Base-by-base conservation (phyloP, 352 stramenopile species). In the Globisporangium acanthophoron region DNA sequence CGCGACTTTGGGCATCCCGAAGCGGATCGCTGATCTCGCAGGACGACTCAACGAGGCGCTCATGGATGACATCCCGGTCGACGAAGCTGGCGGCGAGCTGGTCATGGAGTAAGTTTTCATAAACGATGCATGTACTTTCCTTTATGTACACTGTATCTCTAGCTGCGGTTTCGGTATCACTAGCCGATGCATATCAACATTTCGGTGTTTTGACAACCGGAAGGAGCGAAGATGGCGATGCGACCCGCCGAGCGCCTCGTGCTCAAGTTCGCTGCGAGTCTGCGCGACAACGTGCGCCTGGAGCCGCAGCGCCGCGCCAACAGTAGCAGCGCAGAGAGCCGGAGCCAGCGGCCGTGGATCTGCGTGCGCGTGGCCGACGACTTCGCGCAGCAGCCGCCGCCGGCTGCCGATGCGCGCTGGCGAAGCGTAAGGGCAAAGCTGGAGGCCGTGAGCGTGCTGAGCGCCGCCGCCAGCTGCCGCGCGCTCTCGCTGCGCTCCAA, bases 1-100 rank as follows among this genome's bases (percentile, higher is more conserved):
- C 57, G 74, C 77, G 18, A 89, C 78, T 0, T 59, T 72, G 15
- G 81, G 81, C 13, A 83, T 87, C 53, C 81, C 81, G 0, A 88
- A 88, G 45, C 69, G 74, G 11, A 81, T 91, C 62, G 81, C 81
- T 5, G 79, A 89, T 58, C 78, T 91, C 50, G 81, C 76, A 15
- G 81, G 78, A 9, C 75, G 70, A 41, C 67, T 91, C 7, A 91
- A 88, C 41, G 72, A 88, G 48, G 75, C 70, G 40, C 65, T 73
- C 31, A 88, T 91, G 78, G 81, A 91, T 51, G 70, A 87, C 44
- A 86, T 88, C 37, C 53, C 59, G 2, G 65, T 79, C 37, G 71
- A 79, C 37, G 71, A 74, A 18, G 59, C 24, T 5, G 37, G 21
- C 27, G 20, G n/a, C n/a, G 56, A 59, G 12, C 43, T 53, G 27